Evolutionary conservation across 768 basidiomycete genomes (phyloP).

Genomic region (Panaeolus cyanescens): DNA sequence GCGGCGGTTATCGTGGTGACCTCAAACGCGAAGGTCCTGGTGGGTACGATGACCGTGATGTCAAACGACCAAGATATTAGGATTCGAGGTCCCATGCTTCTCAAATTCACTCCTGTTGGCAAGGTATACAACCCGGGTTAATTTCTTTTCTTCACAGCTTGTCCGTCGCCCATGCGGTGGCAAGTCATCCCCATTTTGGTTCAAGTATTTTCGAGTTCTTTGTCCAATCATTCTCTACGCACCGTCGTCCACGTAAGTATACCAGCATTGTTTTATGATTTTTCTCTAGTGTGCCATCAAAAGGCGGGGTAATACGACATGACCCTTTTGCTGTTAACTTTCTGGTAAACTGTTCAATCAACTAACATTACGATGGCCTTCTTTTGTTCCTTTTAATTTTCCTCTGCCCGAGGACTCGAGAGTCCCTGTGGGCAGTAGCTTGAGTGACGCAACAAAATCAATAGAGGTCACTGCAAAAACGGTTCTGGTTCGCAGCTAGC

Average conservation of each 20-base stretch:
- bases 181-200: constrained; percentile 14
- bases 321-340: not conserved
- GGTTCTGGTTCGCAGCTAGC: not conserved
- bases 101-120: constrained; percentile 16
- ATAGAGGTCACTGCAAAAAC: not conserved
- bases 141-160: constrained; percentile 12
- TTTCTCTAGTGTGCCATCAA: constrained; percentile 4
- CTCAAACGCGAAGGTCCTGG: constrained; percentile 79
- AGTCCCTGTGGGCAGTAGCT: not conserved
- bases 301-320: not conserved
- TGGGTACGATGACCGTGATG: constrained; percentile 81
- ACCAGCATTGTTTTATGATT: not conserved
- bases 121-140: constrained; percentile 16
- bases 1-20: constrained; percentile 67
- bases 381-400: not conserved
- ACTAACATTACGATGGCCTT: not conserved
- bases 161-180: not conserved
- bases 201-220: constrained; percentile 24
- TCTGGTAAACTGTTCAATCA: not conserved
- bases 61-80: constrained; percentile 83
- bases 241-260: constrained; percentile 24
- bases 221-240: constrained; percentile 13
- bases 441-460: not conserved
- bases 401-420: not conserved
- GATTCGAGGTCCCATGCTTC: constrained; percentile 30